Base-by-base conservation (phyloP, 768 basidiomycete species). In the Boletus huronensis region DNA sequence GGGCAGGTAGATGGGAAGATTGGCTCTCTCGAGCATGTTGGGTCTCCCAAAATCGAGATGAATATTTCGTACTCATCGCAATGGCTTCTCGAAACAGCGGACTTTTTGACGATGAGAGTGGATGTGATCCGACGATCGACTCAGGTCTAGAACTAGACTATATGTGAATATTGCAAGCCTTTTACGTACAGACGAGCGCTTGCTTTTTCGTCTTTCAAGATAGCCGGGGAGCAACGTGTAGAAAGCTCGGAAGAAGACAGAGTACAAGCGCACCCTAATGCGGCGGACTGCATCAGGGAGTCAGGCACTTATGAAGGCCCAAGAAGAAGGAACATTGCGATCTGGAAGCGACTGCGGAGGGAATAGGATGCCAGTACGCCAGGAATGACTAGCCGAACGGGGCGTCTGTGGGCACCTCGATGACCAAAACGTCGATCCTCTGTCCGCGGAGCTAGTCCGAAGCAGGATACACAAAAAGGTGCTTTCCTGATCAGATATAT, bases 381-480 rank as follows among this genome's bases (percentile, higher is more conserved):
- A 46, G 49, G 53, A 43, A 48, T 40, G 36, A 14, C 25, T 44
- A 58, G 34, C 57, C 44, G 31, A 47, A 35, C 57, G 57, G 49
- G 21, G 50, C 44, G 48, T 26, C 9, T 29, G 56, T 34, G 53
- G 52, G 28, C 32, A 48, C 40, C n/a, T 26, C 34, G 26, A 26
- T 38, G 31, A 40, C 54, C 41, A 45, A 52, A 61, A 36, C n/a
- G 32, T 49, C 43, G 38, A 48, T 39, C n/a, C 43, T 36, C 53
- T 50, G 54, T 57, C 54, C 60, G 54, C 49, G 55, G 54, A 63
- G 41, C 46, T 49, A 36, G 35, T 5, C 36, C 42, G 40, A 48
- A 48, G 57, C 11, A 26, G 50, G 39, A 28, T 35, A 48, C 34
- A 48, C 29, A 38, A 35, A 17, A 48, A 23, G 23, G 14, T 40